Evolutionary conservation across 1,284 basidiomycete genomes (phyloP).

Genomic region (Gymnopus androsaceus): DNA sequence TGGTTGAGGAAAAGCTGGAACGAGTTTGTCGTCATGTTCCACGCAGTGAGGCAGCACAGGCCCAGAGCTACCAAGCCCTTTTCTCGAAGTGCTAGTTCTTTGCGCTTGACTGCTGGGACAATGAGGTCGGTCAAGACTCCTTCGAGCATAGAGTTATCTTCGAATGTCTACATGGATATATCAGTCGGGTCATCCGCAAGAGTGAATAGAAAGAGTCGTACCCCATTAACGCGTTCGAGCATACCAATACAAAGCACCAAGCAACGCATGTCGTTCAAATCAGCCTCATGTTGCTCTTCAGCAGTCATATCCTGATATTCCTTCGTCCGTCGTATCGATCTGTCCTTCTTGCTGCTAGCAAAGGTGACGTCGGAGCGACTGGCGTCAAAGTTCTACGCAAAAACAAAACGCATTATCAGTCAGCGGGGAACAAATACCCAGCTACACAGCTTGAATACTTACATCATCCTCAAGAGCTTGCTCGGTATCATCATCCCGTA

Average conservation of each 20-base stretch:
- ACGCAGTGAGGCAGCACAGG: slow-evolving; percentile 88
- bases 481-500: slow-evolving; percentile 68
- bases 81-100: slow-evolving; percentile 83
- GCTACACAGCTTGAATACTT: too few relatives aligned
- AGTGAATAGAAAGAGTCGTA: slow-evolving; percentile 38
- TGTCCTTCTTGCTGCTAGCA: slow-evolving; percentile 33
- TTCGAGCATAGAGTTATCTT: slow-evolving; percentile 92
- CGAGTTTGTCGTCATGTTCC: slow-evolving; percentile 89
- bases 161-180: slow-evolving; percentile 69
- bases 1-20: slow-evolving; percentile 92
- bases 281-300: slow-evolving; percentile 61
- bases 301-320: slow-evolving; percentile 50
- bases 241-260: slow-evolving; percentile 89
- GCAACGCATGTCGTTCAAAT: slow-evolving; percentile 81
- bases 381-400: slow-evolving; percentile 26
- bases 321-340: slow-evolving; percentile 41
- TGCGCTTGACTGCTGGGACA: slow-evolving; percentile 87
- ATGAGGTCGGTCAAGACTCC: slow-evolving; percentile 90
- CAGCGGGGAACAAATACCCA: background rate
- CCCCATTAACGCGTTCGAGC: slow-evolving; percentile 89
- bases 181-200: background rate
- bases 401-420: background rate
- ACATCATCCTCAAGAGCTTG: slow-evolving; percentile 31
- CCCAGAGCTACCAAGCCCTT: slow-evolving; percentile 87
- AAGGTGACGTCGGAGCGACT: slow-evolving; percentile 39